Conservation (phyloP, 2,329 filamentous ascomycete species). For the Aspergillus pseudonomiae region DNA sequence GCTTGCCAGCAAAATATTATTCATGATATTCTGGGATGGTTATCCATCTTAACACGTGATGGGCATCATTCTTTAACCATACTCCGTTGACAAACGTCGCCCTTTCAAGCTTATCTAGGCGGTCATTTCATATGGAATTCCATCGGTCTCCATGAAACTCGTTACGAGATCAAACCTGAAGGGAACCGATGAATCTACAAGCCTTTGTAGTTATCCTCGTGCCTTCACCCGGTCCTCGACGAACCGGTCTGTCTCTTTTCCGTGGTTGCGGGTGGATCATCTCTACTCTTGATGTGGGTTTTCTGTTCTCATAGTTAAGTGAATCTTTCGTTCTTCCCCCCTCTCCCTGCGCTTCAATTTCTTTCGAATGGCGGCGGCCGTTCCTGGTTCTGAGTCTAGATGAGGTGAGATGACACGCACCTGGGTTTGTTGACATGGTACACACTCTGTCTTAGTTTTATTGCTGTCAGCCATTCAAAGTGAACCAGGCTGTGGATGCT, state of each 20-base stretch:
- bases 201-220: background rate
- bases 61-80: background rate
- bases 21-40: background rate
- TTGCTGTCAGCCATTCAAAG: background rate
- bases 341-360: background rate
- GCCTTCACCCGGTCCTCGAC: constrained; percentile 1
- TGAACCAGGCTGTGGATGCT: background rate
- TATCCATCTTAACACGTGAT: background rate
- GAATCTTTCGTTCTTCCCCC: background rate
- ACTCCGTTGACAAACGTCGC: background rate
- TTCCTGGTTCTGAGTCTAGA: background rate
- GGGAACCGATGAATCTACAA: constrained; percentile 21
- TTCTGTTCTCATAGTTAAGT: background rate
- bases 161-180: background rate
- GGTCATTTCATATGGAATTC: background rate
- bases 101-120: background rate
- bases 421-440: background rate
- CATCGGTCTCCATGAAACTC: background rate
- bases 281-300: background rate
- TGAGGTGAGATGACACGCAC: background rate
- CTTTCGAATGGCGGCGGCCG: background rate
- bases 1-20: background rate
- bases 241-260: background rate
- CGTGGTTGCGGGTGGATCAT: constrained; percentile 5
- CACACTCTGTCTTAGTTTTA: background rate